Evolutionary conservation across 768 basidiomycete genomes (phyloP).

Genomic region (Glaciozyma martinii): DNA sequence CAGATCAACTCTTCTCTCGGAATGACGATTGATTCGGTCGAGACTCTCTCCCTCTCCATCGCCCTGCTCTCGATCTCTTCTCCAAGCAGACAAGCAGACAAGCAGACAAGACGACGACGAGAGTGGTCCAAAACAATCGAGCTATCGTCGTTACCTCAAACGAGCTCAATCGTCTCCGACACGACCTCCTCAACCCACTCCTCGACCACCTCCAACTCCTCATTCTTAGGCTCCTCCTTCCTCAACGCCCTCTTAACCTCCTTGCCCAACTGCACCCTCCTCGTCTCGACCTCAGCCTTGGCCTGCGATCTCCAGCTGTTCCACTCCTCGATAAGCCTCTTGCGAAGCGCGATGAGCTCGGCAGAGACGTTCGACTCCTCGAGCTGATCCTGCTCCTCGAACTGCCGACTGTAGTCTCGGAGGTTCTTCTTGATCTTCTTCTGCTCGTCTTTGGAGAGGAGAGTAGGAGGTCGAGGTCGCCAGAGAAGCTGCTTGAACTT

Average conservation of each 20-base stretch:
- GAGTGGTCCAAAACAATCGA: no score
- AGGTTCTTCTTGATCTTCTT: constrained; percentile 76
- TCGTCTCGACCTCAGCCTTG: constrained; percentile 57
- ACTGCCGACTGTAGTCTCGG: constrained; percentile 77
- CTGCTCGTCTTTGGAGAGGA: constrained; percentile 80
- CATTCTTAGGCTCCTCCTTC: constrained; percentile 66
- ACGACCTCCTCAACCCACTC: constrained; percentile 49
- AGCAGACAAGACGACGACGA: no score
- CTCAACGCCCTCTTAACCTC: constrained; percentile 8
- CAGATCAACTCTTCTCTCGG: no score
- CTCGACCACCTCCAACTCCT: constrained; percentile 74
- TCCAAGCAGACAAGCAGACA: no score
- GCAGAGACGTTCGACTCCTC: constrained; percentile 92
- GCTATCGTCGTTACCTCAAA: not conserved
- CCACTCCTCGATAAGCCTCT: constrained; percentile 94
- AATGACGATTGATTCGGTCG: no score
- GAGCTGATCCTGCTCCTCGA: constrained; percentile 93
- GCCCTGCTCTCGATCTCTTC: no score
- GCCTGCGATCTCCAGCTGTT: constrained; percentile 84
- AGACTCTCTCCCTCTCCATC: no score
- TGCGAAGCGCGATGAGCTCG: constrained; percentile 79
- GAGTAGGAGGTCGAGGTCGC: constrained; percentile 85
- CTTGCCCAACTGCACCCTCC: constrained; percentile 42
- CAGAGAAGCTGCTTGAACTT: constrained; percentile 98
- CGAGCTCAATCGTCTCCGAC: constrained; percentile 31